These are phyloP conservation scores for Ustilago bromivora DNA, from an alignment of 1,284 basidiomycete species.

Conservation along the genomic window DNA sequence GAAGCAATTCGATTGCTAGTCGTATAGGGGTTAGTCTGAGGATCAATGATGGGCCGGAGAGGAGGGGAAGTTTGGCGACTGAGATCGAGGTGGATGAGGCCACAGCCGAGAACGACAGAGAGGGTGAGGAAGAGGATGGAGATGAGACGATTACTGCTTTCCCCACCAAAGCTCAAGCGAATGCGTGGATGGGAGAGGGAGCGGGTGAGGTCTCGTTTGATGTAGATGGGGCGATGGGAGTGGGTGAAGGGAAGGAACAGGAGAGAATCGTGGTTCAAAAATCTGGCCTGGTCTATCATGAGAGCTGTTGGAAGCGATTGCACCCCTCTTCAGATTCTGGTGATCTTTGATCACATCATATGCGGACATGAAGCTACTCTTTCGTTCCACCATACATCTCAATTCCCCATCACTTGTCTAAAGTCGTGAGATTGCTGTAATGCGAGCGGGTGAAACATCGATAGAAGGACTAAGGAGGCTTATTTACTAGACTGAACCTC, in stretches of 20 bases:
- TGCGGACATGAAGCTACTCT: too few species aligned
- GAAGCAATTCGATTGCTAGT: slow-evolving; percentile 26
- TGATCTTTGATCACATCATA: not conserved
- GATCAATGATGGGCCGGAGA: slow-evolving; percentile 36
- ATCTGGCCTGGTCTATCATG: slow-evolving; percentile 34
- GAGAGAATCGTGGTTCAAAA: slow-evolving; percentile 48
- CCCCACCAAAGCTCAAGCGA: slow-evolving; percentile 7
- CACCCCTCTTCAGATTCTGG: slow-evolving; percentile 3
- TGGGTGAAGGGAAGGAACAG: slow-evolving; percentile 6
- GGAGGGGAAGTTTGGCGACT: not conserved
- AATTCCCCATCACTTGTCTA: not conserved
- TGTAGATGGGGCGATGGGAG: not conserved
- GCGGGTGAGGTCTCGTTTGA: slow-evolving; percentile 7
- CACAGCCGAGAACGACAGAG: slow-evolving; percentile 1
- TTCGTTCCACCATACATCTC: not conserved
- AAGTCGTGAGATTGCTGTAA: not conserved
- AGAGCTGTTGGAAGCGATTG: slow-evolving; percentile 32
- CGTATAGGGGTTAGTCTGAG: slow-evolving; percentile 29
- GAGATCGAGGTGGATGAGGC: not conserved
- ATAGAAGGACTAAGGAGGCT: not conserved
- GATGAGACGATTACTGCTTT: slow-evolving; percentile 36
- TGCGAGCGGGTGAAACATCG: not conserved
- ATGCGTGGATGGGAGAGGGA: not conserved
- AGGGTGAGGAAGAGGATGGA: slow-evolving; percentile 26
- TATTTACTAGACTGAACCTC: slow-evolving; percentile 13